These are phyloP conservation scores for Alnus rubra DNA, from an alignment of 306 rosid species.

Conservation along the genomic window DNA sequence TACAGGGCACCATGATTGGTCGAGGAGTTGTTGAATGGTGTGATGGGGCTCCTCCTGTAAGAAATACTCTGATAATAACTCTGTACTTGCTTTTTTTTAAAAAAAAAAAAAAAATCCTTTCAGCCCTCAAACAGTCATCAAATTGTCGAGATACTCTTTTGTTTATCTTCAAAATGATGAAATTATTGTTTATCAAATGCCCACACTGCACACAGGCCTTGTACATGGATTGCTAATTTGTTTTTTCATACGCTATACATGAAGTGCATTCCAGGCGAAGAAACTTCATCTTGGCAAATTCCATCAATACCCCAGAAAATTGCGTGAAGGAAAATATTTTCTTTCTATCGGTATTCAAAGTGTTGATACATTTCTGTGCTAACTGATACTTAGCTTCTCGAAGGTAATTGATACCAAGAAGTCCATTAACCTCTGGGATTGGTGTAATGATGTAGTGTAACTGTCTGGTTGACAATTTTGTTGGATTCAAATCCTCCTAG, in stretches of 20 bases:
- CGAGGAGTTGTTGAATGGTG: constrained; percentile 81
- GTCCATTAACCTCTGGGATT: neutral
- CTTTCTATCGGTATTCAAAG: neutral
- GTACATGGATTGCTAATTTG: neutral
- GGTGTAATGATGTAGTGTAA: neutral
- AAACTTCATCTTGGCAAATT: neutral
- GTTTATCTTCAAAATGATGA: neutral
- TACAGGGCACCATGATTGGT: constrained; percentile 71
- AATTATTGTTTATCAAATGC: neutral
- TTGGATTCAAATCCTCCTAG: neutral
- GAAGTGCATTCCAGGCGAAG: neutral
- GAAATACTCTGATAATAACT: constrained; percentile 31
- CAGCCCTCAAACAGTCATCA: neutral
- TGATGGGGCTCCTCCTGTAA: constrained; percentile 86
- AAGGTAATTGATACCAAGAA: neutral
- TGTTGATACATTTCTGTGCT: neutral
- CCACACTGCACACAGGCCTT: neutral
- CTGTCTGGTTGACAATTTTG: neutral
- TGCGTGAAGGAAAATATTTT: neutral
- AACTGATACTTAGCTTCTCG: neutral
- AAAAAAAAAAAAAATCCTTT: neutral
- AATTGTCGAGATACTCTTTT: neutral
- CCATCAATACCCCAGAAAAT: neutral
- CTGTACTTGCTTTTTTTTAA: neutral
- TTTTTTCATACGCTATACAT: neutral